phyloP scores from a whole-genome alignment of 495 filamentous ascomycete species.

The Articulospora tetracladia region DNA sequence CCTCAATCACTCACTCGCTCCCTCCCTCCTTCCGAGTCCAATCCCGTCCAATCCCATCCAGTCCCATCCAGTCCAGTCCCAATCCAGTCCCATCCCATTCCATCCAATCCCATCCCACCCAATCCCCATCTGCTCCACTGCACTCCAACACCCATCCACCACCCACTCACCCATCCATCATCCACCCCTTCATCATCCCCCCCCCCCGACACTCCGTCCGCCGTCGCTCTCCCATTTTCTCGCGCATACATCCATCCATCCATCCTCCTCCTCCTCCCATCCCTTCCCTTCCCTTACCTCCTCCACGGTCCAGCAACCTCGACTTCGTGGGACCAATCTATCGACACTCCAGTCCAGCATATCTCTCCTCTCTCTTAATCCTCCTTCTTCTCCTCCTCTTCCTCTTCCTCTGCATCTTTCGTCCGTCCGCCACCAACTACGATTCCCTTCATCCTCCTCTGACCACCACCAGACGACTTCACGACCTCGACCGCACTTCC shows the following conservation, averaged over 20 bases:
- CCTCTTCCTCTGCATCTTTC: constrained; percentile 3
- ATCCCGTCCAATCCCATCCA: too few species aligned
- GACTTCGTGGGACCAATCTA: background rate
- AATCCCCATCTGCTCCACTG: background rate
- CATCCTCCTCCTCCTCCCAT: background rate
- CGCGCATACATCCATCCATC: background rate
- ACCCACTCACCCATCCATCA: too few species aligned
- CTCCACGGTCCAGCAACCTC: background rate
- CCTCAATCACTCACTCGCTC: too few species aligned
- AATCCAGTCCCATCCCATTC: too few species aligned
- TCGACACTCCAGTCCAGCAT: background rate
- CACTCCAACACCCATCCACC: too few species aligned
- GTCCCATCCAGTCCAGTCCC: too few species aligned
- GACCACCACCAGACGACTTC: background rate
- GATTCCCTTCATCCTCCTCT: background rate
- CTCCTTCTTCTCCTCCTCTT: constrained; percentile 1
- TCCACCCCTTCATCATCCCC: too few species aligned
- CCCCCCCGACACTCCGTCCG: too few species aligned
- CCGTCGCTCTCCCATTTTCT: background rate
- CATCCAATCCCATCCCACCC: too few species aligned
- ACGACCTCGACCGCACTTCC: constrained; percentile 3
- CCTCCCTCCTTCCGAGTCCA: too few species aligned
- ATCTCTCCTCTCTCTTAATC: background rate
- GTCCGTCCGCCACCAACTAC: background rate
- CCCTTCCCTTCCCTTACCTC: background rate